These are phyloP conservation scores for Rhizopus arrhizus DNA, from an alignment of 371 early-diverging fungal genomes.

Conservation along the genomic window DNA sequence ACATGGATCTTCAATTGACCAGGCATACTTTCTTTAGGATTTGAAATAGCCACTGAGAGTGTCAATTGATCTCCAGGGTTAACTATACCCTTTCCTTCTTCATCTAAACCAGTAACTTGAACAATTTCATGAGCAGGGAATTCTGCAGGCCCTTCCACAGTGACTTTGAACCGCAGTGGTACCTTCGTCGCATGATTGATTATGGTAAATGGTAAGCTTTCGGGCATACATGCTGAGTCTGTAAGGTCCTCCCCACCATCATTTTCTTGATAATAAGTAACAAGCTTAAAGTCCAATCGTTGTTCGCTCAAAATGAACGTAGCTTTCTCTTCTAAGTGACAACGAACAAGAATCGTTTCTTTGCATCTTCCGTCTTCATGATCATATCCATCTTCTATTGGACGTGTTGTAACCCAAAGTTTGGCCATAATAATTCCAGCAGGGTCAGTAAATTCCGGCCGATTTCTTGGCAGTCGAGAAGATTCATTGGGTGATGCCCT, in stretches of 20 bases:
- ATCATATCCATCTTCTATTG: slow-evolving; percentile 26
- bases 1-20: slow-evolving; percentile 80
- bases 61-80: slow-evolving; percentile 61
- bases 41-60: slow-evolving; percentile 61
- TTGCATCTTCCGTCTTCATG: slow-evolving; percentile 29
- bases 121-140: slow-evolving; percentile 67
- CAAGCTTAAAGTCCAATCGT: slow-evolving; percentile 62
- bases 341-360: slow-evolving; percentile 72
- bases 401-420: slow-evolving; percentile 63
- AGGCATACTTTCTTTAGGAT: slow-evolving; percentile 70
- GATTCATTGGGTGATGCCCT: slow-evolving; percentile 69
- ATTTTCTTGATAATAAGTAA: slow-evolving; percentile 50
- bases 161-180: slow-evolving; percentile 70
- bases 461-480: slow-evolving; percentile 57
- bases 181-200: slow-evolving; percentile 67
- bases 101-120: slow-evolving; percentile 56
- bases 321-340: slow-evolving; percentile 65
- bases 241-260: slow-evolving; percentile 34
- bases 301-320: slow-evolving; percentile 69
- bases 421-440: slow-evolving; percentile 64
- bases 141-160: slow-evolving; percentile 76
- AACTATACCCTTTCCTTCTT: slow-evolving; percentile 56
- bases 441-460: slow-evolving; percentile 58
- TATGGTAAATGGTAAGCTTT: slow-evolving; percentile 52
- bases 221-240: slow-evolving; percentile 39